phyloP scores from a whole-genome alignment of 768 basidiomycete genomes.

The Tricholoma bakamatsutake region DNA sequence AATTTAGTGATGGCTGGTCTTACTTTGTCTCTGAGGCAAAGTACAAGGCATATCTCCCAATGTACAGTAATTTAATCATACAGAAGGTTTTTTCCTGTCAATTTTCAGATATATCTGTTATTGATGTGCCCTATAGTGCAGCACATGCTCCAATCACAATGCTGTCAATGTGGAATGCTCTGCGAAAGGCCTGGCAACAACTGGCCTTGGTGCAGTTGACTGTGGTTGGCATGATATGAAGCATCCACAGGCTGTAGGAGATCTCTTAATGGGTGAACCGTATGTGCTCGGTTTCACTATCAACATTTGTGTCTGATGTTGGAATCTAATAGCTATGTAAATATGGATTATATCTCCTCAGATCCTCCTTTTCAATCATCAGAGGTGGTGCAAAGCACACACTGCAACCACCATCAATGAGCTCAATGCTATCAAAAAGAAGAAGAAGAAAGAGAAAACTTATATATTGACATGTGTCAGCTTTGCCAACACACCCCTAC shows the following conservation, averaged over 20 bases:
- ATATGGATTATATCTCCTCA: slow-evolving; percentile 58
- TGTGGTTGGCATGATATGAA: no score
- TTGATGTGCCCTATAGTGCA: background rate
- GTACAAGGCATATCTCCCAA: slow-evolving; percentile 11
- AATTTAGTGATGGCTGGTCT: slow-evolving; percentile 13
- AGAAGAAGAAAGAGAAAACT: slow-evolving; percentile 31
- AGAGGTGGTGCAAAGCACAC: slow-evolving; percentile 96
- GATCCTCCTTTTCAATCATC: slow-evolving; percentile 85
- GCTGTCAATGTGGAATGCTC: no score
- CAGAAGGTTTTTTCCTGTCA: slow-evolving; percentile 3
- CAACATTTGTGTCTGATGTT: no score
- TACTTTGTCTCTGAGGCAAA: slow-evolving; percentile 8
- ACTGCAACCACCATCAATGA: slow-evolving; percentile 32
- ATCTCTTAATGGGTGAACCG: no score
- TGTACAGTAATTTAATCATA: slow-evolving; percentile 3
- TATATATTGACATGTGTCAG: slow-evolving; percentile 94
- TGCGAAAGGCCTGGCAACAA: no score
- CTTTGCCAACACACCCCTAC: slow-evolving; percentile 88
- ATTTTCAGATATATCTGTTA: background rate
- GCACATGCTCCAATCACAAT: slow-evolving; percentile 20
- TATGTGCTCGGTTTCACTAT: no score
- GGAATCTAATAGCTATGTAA: slow-evolving; percentile 28
- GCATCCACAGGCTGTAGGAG: no score
- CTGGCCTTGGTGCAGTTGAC: no score
- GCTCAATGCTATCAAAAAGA: background rate